Percentiles rank a stretch among this genome's conserved stretches.
Evolutionary conservation across 1,139 yeast species (phyloP).

Genomic region (Blastobotrys persicus): DNA sequence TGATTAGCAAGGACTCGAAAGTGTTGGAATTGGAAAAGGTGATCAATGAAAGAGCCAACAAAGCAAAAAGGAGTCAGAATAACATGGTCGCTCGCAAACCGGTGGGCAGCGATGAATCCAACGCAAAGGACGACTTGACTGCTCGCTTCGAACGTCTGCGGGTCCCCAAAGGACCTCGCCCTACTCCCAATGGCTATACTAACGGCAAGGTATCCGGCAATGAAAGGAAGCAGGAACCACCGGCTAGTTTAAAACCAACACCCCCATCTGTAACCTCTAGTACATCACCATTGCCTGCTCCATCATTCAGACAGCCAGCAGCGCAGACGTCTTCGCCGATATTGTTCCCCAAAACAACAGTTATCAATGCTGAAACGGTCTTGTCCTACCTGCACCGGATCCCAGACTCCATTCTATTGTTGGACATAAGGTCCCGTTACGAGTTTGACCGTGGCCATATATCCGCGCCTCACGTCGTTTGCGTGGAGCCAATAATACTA

Average conservation of each 20-base stretch:
- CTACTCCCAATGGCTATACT: constrained; percentile 13
- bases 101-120: constrained; percentile 11
- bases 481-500: constrained; percentile 67
- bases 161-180: constrained; percentile 20
- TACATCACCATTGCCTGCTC: no score
- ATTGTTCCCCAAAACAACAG: constrained; percentile 33
- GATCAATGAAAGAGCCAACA: constrained; percentile 13
- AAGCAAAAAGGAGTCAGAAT: background rate
- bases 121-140: constrained; percentile 22
- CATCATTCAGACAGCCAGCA: constrained; percentile 15
- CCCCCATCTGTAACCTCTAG: background rate
- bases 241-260: background rate
- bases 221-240: background rate
- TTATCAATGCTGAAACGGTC: constrained; percentile 33
- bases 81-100: constrained; percentile 20
- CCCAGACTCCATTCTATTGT: constrained; percentile 43
- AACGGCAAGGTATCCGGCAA: background rate
- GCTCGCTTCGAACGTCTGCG: constrained; percentile 26
- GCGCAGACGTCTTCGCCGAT: constrained; percentile 13
- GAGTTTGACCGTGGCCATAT: constrained; percentile 63
- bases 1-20: constrained; percentile 21
- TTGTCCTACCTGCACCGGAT: constrained; percentile 27
- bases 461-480: constrained; percentile 51
- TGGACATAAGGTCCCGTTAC: constrained; percentile 64
- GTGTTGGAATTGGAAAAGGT: constrained; percentile 21